Evolutionary conservation across 768 basidiomycete species (phyloP).

Genomic region (Pholiota molesta): DNA sequence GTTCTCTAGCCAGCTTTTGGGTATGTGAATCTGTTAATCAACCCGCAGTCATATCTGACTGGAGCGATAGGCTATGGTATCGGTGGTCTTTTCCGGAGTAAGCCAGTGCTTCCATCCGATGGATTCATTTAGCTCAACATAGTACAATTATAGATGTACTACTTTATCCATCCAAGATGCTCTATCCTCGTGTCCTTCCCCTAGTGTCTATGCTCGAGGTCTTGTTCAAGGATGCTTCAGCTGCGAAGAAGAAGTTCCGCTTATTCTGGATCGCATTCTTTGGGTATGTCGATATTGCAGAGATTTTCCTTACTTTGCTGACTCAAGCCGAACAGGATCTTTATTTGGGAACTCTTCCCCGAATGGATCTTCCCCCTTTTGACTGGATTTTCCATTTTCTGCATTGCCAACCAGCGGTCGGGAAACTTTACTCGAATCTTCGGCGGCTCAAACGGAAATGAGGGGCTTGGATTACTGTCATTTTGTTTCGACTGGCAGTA

Average conservation of each 20-base stretch:
- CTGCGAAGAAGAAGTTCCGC: slow-evolving; percentile 43
- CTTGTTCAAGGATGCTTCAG: slow-evolving; percentile 44
- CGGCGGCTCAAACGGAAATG: slow-evolving; percentile 67
- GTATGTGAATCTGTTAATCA: slow-evolving; percentile 10
- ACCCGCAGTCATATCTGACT: background rate
- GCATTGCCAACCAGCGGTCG: slow-evolving; percentile 52
- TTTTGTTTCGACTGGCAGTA: slow-evolving; percentile 69
- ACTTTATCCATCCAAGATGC: slow-evolving; percentile 56
- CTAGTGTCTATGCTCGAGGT: slow-evolving; percentile 52
- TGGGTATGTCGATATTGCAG: slow-evolving; percentile 29
- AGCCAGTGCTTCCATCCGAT: slow-evolving; percentile 12
- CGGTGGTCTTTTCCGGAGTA: slow-evolving; percentile 54
- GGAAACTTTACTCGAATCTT: slow-evolving; percentile 58
- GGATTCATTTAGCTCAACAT: background rate
- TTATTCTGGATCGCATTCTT: slow-evolving; percentile 52
- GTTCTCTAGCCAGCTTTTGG: slow-evolving; percentile 39
- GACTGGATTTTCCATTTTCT: slow-evolving; percentile 59
- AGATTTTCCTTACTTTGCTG: slow-evolving; percentile 13
- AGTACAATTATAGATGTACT: slow-evolving; percentile 38
- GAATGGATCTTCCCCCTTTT: slow-evolving; percentile 65
- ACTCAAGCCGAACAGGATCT: slow-evolving; percentile 36
- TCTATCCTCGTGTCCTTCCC: slow-evolving; percentile 51
- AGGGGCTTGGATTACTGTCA: slow-evolving; percentile 62
- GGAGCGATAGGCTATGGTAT: slow-evolving; percentile 49
- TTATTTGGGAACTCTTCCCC: slow-evolving; percentile 53